phyloP scores from a whole-genome alignment of 129 eudicot genomes.

The Scalesia atractyloides region DNA sequence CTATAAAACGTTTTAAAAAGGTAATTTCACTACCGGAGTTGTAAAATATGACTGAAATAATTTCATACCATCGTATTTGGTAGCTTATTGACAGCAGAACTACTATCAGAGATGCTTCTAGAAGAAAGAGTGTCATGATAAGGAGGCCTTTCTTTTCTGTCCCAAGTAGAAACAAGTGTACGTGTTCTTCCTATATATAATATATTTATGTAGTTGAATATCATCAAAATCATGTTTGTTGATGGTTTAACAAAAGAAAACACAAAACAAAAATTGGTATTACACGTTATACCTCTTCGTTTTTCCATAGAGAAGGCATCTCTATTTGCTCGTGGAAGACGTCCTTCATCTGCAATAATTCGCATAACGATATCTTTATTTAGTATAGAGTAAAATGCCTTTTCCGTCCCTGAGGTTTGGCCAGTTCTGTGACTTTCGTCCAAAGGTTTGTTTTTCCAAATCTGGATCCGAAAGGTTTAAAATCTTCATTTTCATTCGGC shows the following conservation, averaged over 20 bases:
- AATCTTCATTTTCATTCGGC: too few relatives aligned
- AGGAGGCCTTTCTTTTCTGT: constrained; percentile 64
- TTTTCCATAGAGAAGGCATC: constrained; percentile 51
- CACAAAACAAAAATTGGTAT: constrained; percentile 11
- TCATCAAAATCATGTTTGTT: constrained; percentile 20
- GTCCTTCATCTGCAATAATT: constrained; percentile 63
- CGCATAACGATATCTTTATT: background rate
- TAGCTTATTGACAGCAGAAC: constrained; percentile 38
- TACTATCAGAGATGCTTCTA: constrained; percentile 48
- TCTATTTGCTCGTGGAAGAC: constrained; percentile 42
- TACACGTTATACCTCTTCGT: constrained; percentile 51
- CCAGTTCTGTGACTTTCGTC: too few relatives aligned
- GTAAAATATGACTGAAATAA: background rate
- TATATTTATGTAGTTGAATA: background rate
- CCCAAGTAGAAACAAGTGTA: constrained; percentile 63
- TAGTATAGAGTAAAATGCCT: background rate
- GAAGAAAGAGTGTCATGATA: constrained; percentile 54
- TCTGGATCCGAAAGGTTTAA: too few relatives aligned
- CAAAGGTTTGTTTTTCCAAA: too few relatives aligned
- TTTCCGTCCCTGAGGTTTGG: too few relatives aligned
- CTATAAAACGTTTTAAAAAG: too few relatives aligned
- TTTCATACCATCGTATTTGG: constrained; percentile 49
- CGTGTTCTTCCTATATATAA: constrained; percentile 60
- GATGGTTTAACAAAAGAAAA: constrained; percentile 17
- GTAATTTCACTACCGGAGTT: background rate